Evolutionary conservation across 2,329 filamentous ascomycete species (phyloP), one percentile per base, ranked within the genome.

Genomic region (Dothideomycetes sp.): DNA sequence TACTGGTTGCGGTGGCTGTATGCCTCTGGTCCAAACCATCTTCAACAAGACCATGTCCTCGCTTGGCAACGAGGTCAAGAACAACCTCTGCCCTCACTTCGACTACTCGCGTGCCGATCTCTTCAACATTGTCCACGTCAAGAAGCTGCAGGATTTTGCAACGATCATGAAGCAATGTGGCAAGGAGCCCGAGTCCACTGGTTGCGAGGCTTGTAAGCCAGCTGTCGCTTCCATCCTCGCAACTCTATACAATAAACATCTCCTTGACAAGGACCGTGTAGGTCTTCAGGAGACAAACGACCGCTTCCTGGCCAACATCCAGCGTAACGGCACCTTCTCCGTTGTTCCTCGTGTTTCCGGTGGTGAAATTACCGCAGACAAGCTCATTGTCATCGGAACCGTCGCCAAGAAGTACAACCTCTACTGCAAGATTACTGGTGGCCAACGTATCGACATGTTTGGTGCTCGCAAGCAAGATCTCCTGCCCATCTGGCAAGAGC

Each of bases 261-360:
- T 94, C 46, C 79, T 94, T 68, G 77, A 84, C 48, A 69, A 72
- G 43, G 68, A 77, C 0, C 65, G 73, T 3, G 75, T 84, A 54
- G 84, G 84, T 16, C 70, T 94, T 1, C 87, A 94, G 59, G 87
- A 94, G 44, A 94, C 87, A 4, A 94, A 94, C 57, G 88, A 94
- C 59, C 72, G 80, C 33, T 94, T 84, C 59, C 65, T 94, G 36
- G 87, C 78, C 37, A 94, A 94, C 56, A 91, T 94, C 40, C 87
- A 94, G 59, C 75, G 87, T 29, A 87, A 94, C 59, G 87, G 87
- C 31, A 94, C 86, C 0, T 94, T 87, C 61, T 89, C 83, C 1
- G 86, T 94, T 9, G 73, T 94, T 1, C 87, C 87, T 3, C 78
- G 87, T 33, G 77, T 94, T 1, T 72, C 84, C 2, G 87, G 75